Evolutionary conservation across 352 stramenopile species (phyloP), one percentile per base, ranked within the genome.

Genomic region (Phytophthora pisi): DNA sequence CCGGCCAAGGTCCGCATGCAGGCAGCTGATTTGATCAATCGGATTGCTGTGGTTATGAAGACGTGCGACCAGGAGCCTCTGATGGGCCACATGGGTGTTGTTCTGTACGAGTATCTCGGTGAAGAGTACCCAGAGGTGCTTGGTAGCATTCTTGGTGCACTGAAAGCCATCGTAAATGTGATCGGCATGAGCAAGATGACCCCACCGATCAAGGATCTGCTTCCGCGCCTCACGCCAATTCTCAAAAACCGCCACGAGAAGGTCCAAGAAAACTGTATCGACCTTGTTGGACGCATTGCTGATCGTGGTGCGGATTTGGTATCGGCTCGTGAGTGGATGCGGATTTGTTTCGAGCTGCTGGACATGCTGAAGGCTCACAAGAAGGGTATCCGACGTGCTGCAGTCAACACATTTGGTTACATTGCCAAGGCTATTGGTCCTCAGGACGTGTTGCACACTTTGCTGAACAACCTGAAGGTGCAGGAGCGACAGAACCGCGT

Each of bases 111-210:
- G 74, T 99, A 99, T 75, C 83, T 99, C 3, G 98, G 98, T 18
- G 98, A 99, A 82, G 98, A 99, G 71, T 99, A 99, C 73, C 98
- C 98, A 0, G 97, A 99, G 74, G 98, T 99, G 56, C 74, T 99
- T 10, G 98, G 97, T 28, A 99, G 92, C 36, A 99, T 99, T 66
- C 86, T 99, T 24, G 96, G 97, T 58, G 98, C 96, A 3, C 81
- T 99, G 16, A 98, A 98, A 66, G 95, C 96, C 9, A 99, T 99
- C 65, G 98, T 99, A 16, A 99, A 99, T 74, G 97, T 99, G 45
- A 99, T 99, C 69, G 98, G 98, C 61, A 99, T 99, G 97, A 98
- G 89, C 34, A 99, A 99, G 70, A 99, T 99, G 97, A 99, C 96
- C 36, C 98, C 98, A 64, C 97, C 98, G 0, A 99, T 99, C 77